Percentiles rank a stretch among this genome's conserved stretches.
phyloP scores from a whole-genome alignment of 106 monocot genomes.

The Phalaenopsis aphrodite region DNA sequence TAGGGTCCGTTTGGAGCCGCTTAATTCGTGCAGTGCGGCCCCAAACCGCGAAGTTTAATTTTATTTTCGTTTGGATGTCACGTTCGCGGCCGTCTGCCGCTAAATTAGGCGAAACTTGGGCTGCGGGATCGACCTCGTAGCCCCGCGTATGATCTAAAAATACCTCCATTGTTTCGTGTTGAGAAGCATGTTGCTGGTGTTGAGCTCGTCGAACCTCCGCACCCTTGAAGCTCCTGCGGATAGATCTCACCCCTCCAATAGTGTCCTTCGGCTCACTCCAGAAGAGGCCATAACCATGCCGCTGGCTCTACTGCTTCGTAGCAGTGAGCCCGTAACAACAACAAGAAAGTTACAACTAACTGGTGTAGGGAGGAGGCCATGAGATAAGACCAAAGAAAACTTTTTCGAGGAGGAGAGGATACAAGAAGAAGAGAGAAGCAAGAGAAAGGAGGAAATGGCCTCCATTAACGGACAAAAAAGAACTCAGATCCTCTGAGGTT shows the following conservation, averaged over 20 bases:
- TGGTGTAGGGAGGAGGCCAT: neutral
- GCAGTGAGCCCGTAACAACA: too few species aligned
- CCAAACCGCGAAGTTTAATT: too few species aligned
- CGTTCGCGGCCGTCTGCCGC: too few species aligned
- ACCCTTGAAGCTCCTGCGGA: constrained; percentile 22
- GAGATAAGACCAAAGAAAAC: neutral
- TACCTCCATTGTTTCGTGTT: neutral
- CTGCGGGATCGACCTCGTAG: too few species aligned
- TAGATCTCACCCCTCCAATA: constrained; percentile 58
- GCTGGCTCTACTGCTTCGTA: neutral
- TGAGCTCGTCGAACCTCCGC: constrained; percentile 73
- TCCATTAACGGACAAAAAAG: neutral
- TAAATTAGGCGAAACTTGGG: too few species aligned
- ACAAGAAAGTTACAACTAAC: neutral
- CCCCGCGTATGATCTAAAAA: too few species aligned
- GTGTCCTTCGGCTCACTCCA: constrained; percentile 15
- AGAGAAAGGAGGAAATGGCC: neutral
- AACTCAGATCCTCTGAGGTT: too few species aligned
- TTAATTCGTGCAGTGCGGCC: too few species aligned
- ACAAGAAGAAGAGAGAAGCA: neutral
- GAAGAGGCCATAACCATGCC: neutral
- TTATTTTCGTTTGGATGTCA: too few species aligned
- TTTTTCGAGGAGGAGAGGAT: neutral
- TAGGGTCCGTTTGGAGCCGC: too few species aligned
- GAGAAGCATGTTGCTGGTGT: constrained; percentile 91